A percentile compares a stretch with the other conserved stretches of the same genome.
phyloP scores from a whole-genome alignment of 805 yeast species.

The Wickerhamiella vanderwaltii region DNA sequence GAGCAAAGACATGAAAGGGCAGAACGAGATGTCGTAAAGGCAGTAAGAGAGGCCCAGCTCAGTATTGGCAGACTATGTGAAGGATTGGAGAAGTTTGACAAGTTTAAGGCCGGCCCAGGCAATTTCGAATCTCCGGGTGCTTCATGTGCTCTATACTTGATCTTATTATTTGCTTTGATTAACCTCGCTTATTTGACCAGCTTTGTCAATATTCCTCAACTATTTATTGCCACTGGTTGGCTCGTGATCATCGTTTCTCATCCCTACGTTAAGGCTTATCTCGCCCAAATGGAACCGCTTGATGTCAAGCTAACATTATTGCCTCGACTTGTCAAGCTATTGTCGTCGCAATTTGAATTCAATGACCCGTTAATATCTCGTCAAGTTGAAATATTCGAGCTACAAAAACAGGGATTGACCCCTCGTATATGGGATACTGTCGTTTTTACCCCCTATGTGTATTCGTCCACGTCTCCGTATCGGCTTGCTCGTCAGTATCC shows the following conservation, averaged over 20 bases:
- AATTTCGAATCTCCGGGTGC: conserved; percentile 58
- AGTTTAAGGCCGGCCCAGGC: conserved; percentile 47
- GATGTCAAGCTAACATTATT: conserved; percentile 24
- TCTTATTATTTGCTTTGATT: conserved; percentile 27
- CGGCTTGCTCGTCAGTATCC: conserved; percentile 47
- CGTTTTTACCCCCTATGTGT: conserved; percentile 43
- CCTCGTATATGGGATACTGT: conserved; percentile 51
- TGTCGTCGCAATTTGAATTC: conserved; percentile 39
- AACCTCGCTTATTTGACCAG: conserved; percentile 26
- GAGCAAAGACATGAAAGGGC: conserved; percentile 13
- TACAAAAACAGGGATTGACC: conserved; percentile 52
- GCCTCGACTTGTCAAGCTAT: conserved; percentile 27
- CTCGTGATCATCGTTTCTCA: conserved; percentile 39
- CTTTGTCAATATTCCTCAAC: conserved; percentile 44
- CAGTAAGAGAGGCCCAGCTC: conserved; percentile 39
- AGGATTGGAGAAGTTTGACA: conserved; percentile 40
- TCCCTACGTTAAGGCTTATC: conserved; percentile 36
- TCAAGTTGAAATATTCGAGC: conserved; percentile 65
- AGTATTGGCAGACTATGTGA: conserved; percentile 43
- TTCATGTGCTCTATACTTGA: conserved; percentile 48
- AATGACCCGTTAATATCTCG: conserved; percentile 55
- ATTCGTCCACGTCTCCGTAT: conserved; percentile 37
- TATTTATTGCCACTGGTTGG: conserved; percentile 54
- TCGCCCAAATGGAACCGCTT: conserved; percentile 21
- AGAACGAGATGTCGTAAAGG: conserved; percentile 17